Conservation (phyloP, 2,329 filamentous ascomycete genomes). For the Didymella pinodella region DNA sequence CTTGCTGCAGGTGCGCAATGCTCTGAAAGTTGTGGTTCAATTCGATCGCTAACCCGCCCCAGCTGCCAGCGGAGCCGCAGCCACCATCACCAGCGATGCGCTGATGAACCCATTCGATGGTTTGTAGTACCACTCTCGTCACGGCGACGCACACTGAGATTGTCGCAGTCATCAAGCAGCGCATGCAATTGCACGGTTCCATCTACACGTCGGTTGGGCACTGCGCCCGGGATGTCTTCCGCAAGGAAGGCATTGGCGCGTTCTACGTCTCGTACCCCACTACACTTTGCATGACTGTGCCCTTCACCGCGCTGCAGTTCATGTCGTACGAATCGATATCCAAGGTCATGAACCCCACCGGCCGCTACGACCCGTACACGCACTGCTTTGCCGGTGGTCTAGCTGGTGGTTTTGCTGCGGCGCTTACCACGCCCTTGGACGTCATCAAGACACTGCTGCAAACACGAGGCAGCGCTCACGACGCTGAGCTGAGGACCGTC, state of each 20-base stretch:
- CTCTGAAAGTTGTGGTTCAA: background rate
- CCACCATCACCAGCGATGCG: conserved; percentile 96
- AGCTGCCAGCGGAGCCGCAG: conserved; percentile 93
- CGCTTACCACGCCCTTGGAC: conserved; percentile 93
- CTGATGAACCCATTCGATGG: conserved; percentile 99
- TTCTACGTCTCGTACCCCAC: conserved; percentile 99
- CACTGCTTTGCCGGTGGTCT: conserved; percentile 93
- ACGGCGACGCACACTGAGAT: conserved; percentile 27
- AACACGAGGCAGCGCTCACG: conserved; percentile 83
- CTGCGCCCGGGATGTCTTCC: conserved; percentile 88
- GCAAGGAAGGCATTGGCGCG: conserved; percentile 83
- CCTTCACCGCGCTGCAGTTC: conserved; percentile 96
- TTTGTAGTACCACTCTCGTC: conserved; percentile 56
- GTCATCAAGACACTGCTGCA: conserved; percentile 98
- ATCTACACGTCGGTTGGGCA: conserved; percentile 85
- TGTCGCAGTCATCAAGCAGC: conserved; percentile 89
- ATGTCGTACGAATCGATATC: conserved; percentile 97
- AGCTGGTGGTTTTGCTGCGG: conserved; percentile 91
- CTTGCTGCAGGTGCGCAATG: conserved; percentile 78
- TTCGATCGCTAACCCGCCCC: conserved; percentile 47
- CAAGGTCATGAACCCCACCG: conserved; percentile 86
- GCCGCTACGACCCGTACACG: conserved; percentile 88
- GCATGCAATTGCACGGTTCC: conserved; percentile 98
- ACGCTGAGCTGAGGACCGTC: conserved; percentile 84
- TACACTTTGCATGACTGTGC: conserved; percentile 97